Conservation (phyloP, 768 basidiomycete genomes). For the Mycena latifolia region DNA sequence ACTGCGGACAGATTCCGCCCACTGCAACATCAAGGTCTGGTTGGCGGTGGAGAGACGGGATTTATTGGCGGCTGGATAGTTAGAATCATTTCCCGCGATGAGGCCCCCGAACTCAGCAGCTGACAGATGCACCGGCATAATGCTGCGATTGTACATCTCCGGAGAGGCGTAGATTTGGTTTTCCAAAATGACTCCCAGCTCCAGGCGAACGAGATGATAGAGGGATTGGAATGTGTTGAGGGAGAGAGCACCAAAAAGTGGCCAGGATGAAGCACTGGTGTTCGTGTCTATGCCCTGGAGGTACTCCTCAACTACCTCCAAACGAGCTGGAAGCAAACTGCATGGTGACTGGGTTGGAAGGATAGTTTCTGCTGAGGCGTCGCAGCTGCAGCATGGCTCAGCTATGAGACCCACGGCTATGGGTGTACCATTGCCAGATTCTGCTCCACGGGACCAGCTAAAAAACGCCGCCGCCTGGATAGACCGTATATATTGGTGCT, state of each 20-base stretch:
- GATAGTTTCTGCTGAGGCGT: neutral
- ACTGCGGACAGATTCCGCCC: neutral
- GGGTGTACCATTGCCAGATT: too few species aligned
- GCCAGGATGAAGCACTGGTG: neutral
- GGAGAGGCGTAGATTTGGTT: conserved; percentile 11
- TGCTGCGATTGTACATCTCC: conserved; percentile 4
- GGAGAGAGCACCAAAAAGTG: neutral
- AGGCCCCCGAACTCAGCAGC: too few species aligned
- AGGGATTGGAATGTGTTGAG: conserved; percentile 9
- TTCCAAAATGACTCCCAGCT: conserved; percentile 4
- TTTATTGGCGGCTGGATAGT: neutral
- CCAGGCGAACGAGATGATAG: conserved; percentile 11
- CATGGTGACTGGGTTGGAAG: neutral
- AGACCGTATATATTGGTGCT: too few species aligned
- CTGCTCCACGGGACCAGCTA: too few species aligned
- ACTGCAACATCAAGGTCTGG: neutral
- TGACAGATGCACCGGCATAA: neutral
- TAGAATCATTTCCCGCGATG: too few species aligned
- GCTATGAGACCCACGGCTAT: neutral
- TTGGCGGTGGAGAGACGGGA: neutral
- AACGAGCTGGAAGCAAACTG: neutral
- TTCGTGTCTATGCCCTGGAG: too few species aligned
- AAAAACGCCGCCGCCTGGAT: too few species aligned
- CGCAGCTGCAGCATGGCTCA: conserved; percentile 1
- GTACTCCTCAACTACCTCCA: neutral